These are phyloP conservation scores for Thymus mandschuricus DNA, from an alignment of 257 asterid genomes.

Conservation along the genomic window DNA sequence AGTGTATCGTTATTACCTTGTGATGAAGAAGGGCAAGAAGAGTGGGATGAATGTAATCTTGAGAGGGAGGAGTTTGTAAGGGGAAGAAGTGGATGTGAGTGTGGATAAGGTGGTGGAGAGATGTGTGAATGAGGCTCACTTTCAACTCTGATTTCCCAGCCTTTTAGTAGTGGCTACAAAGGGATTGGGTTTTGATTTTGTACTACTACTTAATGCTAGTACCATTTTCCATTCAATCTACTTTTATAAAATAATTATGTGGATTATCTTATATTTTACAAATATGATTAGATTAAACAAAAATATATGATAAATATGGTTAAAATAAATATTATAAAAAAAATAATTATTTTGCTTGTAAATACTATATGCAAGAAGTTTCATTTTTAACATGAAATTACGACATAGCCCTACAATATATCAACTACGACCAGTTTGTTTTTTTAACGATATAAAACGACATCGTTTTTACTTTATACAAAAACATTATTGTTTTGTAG, in stretches of 20 bases:
- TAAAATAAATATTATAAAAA: too few species aligned
- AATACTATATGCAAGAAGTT: too few species aligned
- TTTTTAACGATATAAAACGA: too few species aligned
- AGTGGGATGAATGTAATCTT: slow-evolving; percentile 44
- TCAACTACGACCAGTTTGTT: too few species aligned
- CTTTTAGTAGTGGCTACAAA: slow-evolving; percentile 41
- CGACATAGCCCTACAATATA: too few species aligned
- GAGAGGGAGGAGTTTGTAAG: slow-evolving; percentile 37
- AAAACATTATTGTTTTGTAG: too few species aligned
- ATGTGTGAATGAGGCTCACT: slow-evolving; percentile 47
- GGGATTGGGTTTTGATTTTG: background rate
- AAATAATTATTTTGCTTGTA: too few species aligned
- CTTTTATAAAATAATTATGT: background rate
- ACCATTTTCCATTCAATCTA: background rate
- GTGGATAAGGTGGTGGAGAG: slow-evolving; percentile 65
- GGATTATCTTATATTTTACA: too few species aligned
- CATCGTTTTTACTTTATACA: too few species aligned
- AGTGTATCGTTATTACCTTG: background rate
- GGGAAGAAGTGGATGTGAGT: slow-evolving; percentile 43
- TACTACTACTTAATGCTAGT: slow-evolving; percentile 3
- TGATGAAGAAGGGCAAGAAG: slow-evolving; percentile 26
- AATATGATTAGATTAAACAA: too few species aligned
- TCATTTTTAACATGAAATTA: too few species aligned
- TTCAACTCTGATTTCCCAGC: slow-evolving; percentile 22
- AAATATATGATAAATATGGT: too few species aligned